These are phyloP conservation scores for Scalesia atractyloides DNA, from an alignment of 129 eudicot species.

Conservation along the genomic window DNA sequence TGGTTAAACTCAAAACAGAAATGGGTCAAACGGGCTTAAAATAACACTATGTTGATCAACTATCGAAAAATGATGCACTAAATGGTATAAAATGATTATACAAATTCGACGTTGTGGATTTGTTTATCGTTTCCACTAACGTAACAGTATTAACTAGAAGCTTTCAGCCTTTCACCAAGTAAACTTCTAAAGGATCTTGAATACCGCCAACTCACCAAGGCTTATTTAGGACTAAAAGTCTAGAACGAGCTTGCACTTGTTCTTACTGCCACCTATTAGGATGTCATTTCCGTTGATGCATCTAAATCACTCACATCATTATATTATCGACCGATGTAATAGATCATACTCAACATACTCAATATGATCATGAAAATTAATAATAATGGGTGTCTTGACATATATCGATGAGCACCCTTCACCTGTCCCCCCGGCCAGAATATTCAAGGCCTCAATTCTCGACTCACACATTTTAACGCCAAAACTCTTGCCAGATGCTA, in stretches of 20 bases:
- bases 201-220: no score
- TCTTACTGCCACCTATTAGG: no score
- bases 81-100: neutral
- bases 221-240: no score
- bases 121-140: no score
- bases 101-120: neutral
- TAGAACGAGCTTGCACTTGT: neutral
- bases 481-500: neutral
- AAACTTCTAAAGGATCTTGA: neutral
- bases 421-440: neutral
- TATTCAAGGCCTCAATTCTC: neutral
- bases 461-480: neutral
- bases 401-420: neutral
- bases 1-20: no score
- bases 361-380: neutral
- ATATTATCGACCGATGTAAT: neutral
- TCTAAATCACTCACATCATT: neutral
- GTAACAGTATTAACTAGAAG: neutral
- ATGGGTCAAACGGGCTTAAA: no score
- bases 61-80: neutral
- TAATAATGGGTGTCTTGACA: neutral
- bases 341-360: neutral
- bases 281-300: neutral
- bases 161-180: neutral
- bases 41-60: no score